Conservation (phyloP, 2,329 filamentous ascomycete species). For the Emergomyces pasteurianus region DNA sequence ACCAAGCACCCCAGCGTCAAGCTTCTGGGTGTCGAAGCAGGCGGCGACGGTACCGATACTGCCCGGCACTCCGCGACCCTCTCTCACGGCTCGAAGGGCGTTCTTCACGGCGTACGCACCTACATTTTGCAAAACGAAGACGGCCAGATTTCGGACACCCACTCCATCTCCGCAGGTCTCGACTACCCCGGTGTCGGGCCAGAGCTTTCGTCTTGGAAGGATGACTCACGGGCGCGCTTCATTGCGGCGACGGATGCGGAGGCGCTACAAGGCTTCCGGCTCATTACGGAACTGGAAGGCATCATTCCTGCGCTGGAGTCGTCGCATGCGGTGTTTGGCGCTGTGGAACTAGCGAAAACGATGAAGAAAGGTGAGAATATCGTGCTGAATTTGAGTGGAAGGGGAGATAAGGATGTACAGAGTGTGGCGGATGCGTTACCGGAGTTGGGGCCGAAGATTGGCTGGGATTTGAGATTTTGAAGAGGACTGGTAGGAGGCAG, state of each 20-base stretch:
- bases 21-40: constrained; percentile 87
- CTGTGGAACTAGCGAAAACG: constrained; percentile 79
- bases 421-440: constrained; percentile 92
- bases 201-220: constrained; percentile 88
- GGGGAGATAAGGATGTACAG: constrained; percentile 98
- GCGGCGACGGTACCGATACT: constrained; percentile 84
- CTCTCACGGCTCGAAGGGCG: constrained; percentile 74
- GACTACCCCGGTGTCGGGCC: constrained; percentile 97
- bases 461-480: constrained; percentile 51
- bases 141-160: constrained; percentile 88
- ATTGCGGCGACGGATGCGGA: constrained; percentile 84
- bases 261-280: constrained; percentile 75
- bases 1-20: constrained; percentile 72
- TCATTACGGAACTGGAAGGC: constrained; percentile 78
- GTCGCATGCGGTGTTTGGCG: constrained; percentile 83
- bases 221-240: constrained; percentile 73
- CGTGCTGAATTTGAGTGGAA: constrained; percentile 84
- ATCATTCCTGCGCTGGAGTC: constrained; percentile 95
- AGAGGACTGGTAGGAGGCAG: too few relatives aligned
- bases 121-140: constrained; percentile 89
- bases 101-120: constrained; percentile 89
- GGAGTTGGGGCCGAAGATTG: constrained; percentile 77
- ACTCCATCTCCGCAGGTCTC: constrained; percentile 90
- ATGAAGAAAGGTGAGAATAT: constrained; percentile 82
- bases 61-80: constrained; percentile 77